phyloP scores from a whole-genome alignment of 352 stramenopile species.

The Pythium rishiriense region DNA sequence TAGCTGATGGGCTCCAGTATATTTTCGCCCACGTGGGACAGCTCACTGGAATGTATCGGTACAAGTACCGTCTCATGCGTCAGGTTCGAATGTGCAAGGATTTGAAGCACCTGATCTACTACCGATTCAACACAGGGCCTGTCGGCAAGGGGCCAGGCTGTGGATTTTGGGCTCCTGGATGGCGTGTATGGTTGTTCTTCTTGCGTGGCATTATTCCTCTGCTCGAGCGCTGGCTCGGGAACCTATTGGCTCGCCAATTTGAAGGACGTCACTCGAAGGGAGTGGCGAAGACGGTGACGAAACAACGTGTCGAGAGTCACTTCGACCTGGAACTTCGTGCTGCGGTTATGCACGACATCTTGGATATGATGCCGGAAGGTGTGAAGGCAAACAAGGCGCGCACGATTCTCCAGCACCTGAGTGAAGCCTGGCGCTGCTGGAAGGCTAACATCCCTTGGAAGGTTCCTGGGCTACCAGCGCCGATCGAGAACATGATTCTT shows the following conservation, averaged over 20 bases:
- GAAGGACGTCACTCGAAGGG: conserved; percentile 99
- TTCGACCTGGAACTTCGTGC: conserved; percentile 99
- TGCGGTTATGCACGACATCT: conserved; percentile 99
- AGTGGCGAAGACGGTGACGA: conserved; percentile 99
- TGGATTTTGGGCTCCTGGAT: conserved; percentile 99
- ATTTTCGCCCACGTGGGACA: conserved; percentile 99
- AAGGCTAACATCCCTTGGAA: conserved; percentile 99
- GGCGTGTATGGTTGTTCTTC: conserved; percentile 99
- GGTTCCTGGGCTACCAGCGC: conserved; percentile 98
- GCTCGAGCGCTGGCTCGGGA: conserved; percentile 98
- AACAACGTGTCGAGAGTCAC: conserved; percentile 99
- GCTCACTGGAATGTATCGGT: conserved; percentile 99
- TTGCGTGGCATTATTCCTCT: conserved; percentile 98
- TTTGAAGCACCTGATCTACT: conserved; percentile 99
- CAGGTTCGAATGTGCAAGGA: conserved; percentile 99
- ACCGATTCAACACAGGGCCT: conserved; percentile 99
- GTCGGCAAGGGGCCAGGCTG: conserved; percentile 99
- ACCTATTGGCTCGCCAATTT: conserved; percentile 98
- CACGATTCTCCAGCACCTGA: conserved; percentile 98
- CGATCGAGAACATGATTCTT: conserved; percentile 99
- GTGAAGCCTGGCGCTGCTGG: conserved; percentile 98
- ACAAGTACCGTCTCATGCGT: conserved; percentile 98
- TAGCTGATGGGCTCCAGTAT: conserved; percentile 99
- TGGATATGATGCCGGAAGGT: conserved; percentile 99
- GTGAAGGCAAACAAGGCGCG: conserved; percentile 99